phyloP scores from a whole-genome alignment of 2,329 filamentous ascomycete species.

The Trichoderma pleuroti region DNA sequence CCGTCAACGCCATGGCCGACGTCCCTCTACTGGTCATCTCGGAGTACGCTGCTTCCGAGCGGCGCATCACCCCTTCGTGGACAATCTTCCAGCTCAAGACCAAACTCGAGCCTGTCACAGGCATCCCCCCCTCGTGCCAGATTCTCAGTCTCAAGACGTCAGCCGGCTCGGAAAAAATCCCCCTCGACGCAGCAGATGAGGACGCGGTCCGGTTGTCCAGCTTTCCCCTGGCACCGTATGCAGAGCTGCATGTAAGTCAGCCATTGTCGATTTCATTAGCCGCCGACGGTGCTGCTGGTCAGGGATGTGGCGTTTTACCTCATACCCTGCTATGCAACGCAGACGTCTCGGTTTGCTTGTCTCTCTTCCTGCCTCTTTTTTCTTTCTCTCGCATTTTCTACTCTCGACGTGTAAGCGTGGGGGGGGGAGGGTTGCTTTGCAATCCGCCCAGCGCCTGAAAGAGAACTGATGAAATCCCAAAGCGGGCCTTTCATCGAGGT shows the following conservation, averaged over 20 bases:
- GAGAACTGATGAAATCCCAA: constrained; percentile 10
- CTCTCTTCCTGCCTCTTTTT: neutral
- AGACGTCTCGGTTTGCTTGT: constrained; percentile 20
- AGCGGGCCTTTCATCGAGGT: neutral
- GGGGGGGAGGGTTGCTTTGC: neutral
- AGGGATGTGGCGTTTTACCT: constrained; percentile 10
- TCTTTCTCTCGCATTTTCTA: neutral
- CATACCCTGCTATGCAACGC: constrained; percentile 7
- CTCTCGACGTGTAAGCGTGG: neutral
- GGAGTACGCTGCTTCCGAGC: constrained; percentile 76
- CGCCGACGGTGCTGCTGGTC: neutral
- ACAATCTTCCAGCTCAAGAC: constrained; percentile 76
- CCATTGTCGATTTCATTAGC: constrained; percentile 23
- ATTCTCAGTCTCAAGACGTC: constrained; percentile 65
- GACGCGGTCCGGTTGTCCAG: constrained; percentile 61
- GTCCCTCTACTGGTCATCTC: constrained; percentile 73
- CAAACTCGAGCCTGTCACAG: constrained; percentile 90
- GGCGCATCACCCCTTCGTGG: constrained; percentile 90
- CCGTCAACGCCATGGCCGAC: constrained; percentile 55
- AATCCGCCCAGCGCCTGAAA: constrained; percentile 5
- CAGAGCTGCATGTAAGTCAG: constrained; percentile 72
- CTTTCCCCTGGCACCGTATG: constrained; percentile 69
- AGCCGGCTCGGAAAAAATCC: constrained; percentile 53
- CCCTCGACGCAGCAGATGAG: constrained; percentile 69
- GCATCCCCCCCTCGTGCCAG: constrained; percentile 78